Conservation (phyloP, 106 monocot genomes). For the Narthecium ossifragum region DNA sequence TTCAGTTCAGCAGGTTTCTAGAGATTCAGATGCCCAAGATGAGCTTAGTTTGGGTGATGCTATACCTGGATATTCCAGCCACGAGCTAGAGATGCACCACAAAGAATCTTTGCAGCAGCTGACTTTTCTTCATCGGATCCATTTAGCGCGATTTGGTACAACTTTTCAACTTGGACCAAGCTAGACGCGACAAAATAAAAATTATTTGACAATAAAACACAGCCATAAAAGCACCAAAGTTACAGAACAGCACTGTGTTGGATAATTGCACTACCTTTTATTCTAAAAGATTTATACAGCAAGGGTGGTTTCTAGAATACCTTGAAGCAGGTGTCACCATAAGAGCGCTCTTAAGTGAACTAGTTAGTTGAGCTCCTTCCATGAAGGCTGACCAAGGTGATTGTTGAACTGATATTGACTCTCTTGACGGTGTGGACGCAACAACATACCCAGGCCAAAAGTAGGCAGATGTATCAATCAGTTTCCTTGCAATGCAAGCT, state of each 20-base stretch:
- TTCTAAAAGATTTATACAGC: not conserved
- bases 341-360: constrained; percentile 63
- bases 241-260: not conserved
- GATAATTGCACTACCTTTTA: not conserved
- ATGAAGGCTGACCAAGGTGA: constrained; percentile 81
- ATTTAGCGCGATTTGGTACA: constrained; percentile 66
- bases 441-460: constrained; percentile 91
- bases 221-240: not conserved
- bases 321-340: constrained; percentile 77
- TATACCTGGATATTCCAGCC: constrained; percentile 97
- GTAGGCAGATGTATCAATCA: constrained; percentile 92
- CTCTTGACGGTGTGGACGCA: constrained; percentile 32
- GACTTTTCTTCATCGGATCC: constrained; percentile 79
- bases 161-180: constrained; percentile 61
- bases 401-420: constrained; percentile 35
- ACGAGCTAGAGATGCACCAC: constrained; percentile 70
- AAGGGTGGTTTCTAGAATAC: constrained; percentile 23
- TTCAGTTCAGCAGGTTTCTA: no score
- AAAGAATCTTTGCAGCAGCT: constrained; percentile 80
- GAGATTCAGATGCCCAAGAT: no score
- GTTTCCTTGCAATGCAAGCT: constrained; percentile 86
- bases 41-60: no score
- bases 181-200: constrained; percentile 32
- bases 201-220: not conserved
- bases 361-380: constrained; percentile 59